phyloP scores from a whole-genome alignment of 139 green algal genomes.

The Chlamydomonas urium region DNA sequence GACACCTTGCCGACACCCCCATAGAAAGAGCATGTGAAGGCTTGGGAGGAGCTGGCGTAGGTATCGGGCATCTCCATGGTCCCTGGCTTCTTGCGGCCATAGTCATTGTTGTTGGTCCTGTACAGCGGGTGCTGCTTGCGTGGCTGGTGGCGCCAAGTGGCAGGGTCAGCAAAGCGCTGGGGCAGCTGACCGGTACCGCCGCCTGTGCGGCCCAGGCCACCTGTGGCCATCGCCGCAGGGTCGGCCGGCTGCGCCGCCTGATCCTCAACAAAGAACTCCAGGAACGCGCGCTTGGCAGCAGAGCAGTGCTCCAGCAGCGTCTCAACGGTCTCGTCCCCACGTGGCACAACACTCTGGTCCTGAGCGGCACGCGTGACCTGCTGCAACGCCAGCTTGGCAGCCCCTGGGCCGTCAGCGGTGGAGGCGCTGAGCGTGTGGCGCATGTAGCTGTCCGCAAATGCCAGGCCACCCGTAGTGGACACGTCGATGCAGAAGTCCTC shows the following conservation, averaged over 20 bases:
- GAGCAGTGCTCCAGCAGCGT: not conserved
- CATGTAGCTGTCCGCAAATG: not conserved
- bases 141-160: conserved; percentile 14
- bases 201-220: not conserved
- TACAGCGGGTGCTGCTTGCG: conserved; percentile 26
- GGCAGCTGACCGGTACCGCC: conserved; percentile 2
- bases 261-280: not conserved
- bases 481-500: conserved; percentile 8
- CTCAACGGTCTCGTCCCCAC: conserved; percentile 10
- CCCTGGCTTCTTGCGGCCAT: conserved; percentile 13
- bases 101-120: conserved; percentile 22
- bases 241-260: not conserved
- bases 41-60: conserved; percentile 15
- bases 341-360: not conserved
- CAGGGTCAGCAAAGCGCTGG: conserved; percentile 26
- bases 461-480: not conserved
- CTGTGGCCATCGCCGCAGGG: not conserved
- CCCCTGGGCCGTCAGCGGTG: not conserved
- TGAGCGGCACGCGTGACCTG: not conserved
- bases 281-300: not conserved
- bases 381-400: not conserved
- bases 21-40: conserved; percentile 26
- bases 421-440: not conserved
- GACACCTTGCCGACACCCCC: conserved; percentile 8
- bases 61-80: conserved; percentile 22